Conservation (phyloP, 2,329 filamentous ascomycete genomes). For the Didymella glomerata region DNA sequence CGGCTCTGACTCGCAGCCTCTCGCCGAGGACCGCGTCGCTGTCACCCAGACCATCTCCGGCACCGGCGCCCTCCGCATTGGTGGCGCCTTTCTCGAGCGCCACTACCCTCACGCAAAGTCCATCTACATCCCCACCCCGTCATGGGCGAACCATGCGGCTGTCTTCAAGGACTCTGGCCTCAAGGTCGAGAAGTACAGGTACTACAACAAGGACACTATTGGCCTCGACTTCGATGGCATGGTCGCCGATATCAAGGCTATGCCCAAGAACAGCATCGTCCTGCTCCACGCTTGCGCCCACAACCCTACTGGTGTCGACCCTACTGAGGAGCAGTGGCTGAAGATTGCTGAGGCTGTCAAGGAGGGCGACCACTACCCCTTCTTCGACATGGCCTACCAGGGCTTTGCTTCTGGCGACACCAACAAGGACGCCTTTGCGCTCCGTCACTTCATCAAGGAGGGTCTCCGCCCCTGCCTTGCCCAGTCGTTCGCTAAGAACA, state of each 20-base stretch:
- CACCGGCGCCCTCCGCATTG: slow-evolving; percentile 93
- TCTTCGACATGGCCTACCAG: slow-evolving; percentile 92
- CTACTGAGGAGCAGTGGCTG: slow-evolving; percentile 89
- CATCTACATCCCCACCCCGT: slow-evolving; percentile 95
- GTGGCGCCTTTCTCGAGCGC: slow-evolving; percentile 88
- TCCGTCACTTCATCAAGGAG: slow-evolving; percentile 91
- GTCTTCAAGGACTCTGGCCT: slow-evolving; percentile 95
- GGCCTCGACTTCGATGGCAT: slow-evolving; percentile 97
- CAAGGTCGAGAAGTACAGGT: slow-evolving; percentile 92
- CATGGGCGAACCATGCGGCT: slow-evolving; percentile 97
- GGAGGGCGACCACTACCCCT: slow-evolving; percentile 85
- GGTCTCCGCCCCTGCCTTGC: slow-evolving; percentile 88
- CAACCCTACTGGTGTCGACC: slow-evolving; percentile 97
- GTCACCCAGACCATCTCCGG: slow-evolving; percentile 99
- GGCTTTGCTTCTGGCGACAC: slow-evolving; percentile 94
- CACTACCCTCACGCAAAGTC: slow-evolving; percentile 92
- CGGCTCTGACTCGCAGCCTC: slow-evolving; percentile 77
- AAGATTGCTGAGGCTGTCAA: slow-evolving; percentile 88
- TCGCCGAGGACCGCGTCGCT: slow-evolving; percentile 78
- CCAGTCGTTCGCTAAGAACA: slow-evolving; percentile 99
- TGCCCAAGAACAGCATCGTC: slow-evolving; percentile 86
- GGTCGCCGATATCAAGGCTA: slow-evolving; percentile 86
- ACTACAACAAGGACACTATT: slow-evolving; percentile 99
- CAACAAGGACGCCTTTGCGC: slow-evolving; percentile 89
- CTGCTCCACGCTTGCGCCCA: slow-evolving; percentile 96